Conservation (phyloP, 2,329 filamentous ascomycete genomes). For the Alternaria ventricosa region DNA sequence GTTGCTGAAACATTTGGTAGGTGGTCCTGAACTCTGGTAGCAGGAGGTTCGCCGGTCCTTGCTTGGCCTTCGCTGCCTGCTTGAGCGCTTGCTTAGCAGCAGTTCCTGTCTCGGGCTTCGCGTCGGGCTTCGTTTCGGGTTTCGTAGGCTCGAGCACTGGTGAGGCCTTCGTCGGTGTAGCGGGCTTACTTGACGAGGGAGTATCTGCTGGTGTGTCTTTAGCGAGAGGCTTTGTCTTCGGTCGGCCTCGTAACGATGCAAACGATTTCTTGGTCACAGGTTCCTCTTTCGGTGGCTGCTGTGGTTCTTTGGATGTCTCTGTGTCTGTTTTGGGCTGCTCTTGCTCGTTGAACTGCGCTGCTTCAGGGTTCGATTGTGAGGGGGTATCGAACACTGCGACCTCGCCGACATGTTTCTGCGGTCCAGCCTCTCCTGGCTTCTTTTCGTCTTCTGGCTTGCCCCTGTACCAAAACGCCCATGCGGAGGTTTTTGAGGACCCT, state of each 20-base stretch:
- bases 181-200: conserved; percentile 48
- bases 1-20: conserved; percentile 60
- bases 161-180: conserved; percentile 37
- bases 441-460: conserved; percentile 59
- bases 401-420: conserved; percentile 61
- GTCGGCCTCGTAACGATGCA: conserved; percentile 39
- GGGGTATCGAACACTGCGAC: conserved; percentile 59
- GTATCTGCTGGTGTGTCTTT: conserved; percentile 28
- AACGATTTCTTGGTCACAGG: conserved; percentile 37
- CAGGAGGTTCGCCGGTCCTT: conserved; percentile 65
- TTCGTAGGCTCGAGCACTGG: conserved; percentile 36
- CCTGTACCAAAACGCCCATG: conserved; percentile 83
- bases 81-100: conserved; percentile 37
- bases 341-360: conserved; percentile 59
- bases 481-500: conserved; percentile 61
- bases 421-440: conserved; percentile 64
- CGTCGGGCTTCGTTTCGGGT: conserved; percentile 31
- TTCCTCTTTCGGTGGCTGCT: conserved; percentile 24
- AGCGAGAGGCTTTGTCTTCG: conserved; percentile 29
- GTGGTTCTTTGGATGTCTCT: conserved; percentile 24
- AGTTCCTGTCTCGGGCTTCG: conserved; percentile 38
- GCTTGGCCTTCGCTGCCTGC: conserved; percentile 28
- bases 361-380: conserved; percentile 58
- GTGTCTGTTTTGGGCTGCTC: conserved; percentile 27
- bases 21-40: conserved; percentile 73